A percentile compares a stretch with the other conserved stretches of the same genome.
phyloP scores from a whole-genome alignment of 345 rosid genomes.

The Sisymbrium irio region DNA sequence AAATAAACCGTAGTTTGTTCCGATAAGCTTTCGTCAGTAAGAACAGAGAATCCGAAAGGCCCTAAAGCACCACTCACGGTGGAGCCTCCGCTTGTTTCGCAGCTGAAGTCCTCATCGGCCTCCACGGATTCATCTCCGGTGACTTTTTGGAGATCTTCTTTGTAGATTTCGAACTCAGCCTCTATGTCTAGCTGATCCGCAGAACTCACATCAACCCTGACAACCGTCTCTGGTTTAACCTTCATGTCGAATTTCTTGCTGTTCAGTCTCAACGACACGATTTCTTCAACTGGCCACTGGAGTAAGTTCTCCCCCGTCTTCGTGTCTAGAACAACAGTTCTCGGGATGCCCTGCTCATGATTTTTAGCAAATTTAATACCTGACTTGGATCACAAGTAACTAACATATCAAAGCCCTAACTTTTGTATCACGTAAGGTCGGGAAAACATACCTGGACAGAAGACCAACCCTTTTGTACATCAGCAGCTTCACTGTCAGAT shows the following conservation, averaged over 20 bases:
- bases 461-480: slow-evolving; percentile 58
- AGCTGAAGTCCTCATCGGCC: slow-evolving; percentile 32
- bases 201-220: slow-evolving; percentile 51
- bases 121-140: slow-evolving; percentile 32
- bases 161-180: slow-evolving; percentile 55
- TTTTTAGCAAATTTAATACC: not conserved
- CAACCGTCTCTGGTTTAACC: slow-evolving; percentile 52
- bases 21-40: slow-evolving; percentile 57
- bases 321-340: slow-evolving; percentile 57
- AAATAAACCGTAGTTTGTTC: slow-evolving; percentile 77
- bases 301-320: slow-evolving; percentile 62
- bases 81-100: slow-evolving; percentile 44
- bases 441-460: slow-evolving; percentile 53
- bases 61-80: slow-evolving; percentile 56
- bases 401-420: not conserved
- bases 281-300: slow-evolving; percentile 85
- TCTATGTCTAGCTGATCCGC: slow-evolving; percentile 71
- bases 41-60: slow-evolving; percentile 71
- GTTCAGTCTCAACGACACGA: slow-evolving; percentile 56
- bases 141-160: slow-evolving; percentile 9
- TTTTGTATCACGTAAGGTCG: not conserved
- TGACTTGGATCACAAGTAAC: not conserved
- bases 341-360: slow-evolving; percentile 56
- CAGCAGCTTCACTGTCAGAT: slow-evolving; percentile 28
- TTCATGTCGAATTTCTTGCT: slow-evolving; percentile 47